Evolutionary conservation across 169 alveolate genomes (phyloP), one percentile per base, ranked within the genome.

Genomic region (Eimeria acervulina): DNA sequence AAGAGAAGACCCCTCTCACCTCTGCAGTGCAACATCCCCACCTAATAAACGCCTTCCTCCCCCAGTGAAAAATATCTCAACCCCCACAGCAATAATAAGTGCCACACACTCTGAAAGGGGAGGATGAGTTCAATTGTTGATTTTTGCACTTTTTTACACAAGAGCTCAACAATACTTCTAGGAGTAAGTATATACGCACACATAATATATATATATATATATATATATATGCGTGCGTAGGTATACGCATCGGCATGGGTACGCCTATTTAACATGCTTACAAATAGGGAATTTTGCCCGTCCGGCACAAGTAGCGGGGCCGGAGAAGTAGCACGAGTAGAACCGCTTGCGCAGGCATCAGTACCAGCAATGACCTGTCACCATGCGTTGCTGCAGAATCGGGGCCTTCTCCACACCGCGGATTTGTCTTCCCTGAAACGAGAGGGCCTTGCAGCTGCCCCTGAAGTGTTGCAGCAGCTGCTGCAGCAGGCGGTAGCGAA

Each of bases 381-480:
- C n/a, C 61, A 80, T 59, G 19, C 59, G 28, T 2, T 85, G 81
- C 13, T 59, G 93, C 93, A 85, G 93, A 61, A 38, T 61, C 93
- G 93, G 40, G 93, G 93, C 61, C 42, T 38, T 42, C 80, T 85
- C 23, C 47, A 85, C 81, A 85, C 80, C 19, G 93, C 93, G 26
- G 93, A 85, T 28, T 59, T 85, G 80, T 52, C 80, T 59, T 33
- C 93, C 61, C 47, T 85, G 31, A 21, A 55, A 15, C 40, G 38
- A 1, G 70, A 61, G 21, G 76, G 81, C 80, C 93, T 61, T 61
- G 80, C 81, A 38, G 80, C 81, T 33, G 44, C 93, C 5, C 93
- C 93, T 33, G n/a, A 85, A 33, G n/a, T 59, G 81, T n/a, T 85
- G 93, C 93, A 59, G 38, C 93, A 59, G 38, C 38, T 85, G 93